Evolutionary conservation across 768 basidiomycete species (phyloP).

Genomic region (Hemileccinum impolitum): DNA sequence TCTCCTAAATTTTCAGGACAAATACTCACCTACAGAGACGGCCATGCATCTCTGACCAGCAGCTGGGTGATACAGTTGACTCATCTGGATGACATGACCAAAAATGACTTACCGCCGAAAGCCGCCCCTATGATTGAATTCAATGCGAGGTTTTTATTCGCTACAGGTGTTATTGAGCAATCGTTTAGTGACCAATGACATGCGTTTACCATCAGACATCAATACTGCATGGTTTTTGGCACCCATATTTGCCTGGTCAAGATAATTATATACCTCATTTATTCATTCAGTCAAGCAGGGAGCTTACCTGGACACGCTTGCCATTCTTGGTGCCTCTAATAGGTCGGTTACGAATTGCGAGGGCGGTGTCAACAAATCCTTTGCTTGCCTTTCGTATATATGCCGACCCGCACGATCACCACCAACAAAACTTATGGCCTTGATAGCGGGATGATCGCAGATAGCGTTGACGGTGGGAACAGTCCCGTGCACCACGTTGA

Average conservation of each 20-base stretch:
- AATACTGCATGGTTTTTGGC: conserved; percentile 95
- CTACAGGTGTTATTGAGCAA: conserved; percentile 34
- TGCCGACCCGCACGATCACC: conserved; percentile 91
- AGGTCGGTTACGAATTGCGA: conserved; percentile 6
- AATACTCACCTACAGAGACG: conserved; percentile 72
- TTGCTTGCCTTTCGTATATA: conserved; percentile 76
- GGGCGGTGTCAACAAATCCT: background rate
- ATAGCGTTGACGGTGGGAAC: conserved; percentile 90
- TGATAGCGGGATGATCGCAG: conserved; percentile 88
- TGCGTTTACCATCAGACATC: conserved; percentile 82
- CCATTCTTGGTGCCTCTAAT: conserved; percentile 77
- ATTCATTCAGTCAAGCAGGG: conserved; percentile 9
- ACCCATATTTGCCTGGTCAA: conserved; percentile 69
- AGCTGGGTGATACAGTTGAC: conserved; percentile 44
- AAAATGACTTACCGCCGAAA: conserved; percentile 64
- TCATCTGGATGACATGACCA: conserved; percentile 17
- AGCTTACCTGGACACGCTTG: conserved; percentile 76
- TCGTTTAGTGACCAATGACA: background rate
- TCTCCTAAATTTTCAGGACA: background rate
- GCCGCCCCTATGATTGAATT: conserved; percentile 94
- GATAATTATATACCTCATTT: background rate
- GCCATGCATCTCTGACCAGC: conserved; percentile 99
- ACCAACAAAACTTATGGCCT: conserved; percentile 95
- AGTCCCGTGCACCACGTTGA: conserved; percentile 90
- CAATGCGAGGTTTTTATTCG: conserved; percentile 87